Evolutionary conservation across 2,329 filamentous ascomycete species (phyloP), one percentile per base, ranked within the genome.

Genomic region (Penicillium crustosum): DNA sequence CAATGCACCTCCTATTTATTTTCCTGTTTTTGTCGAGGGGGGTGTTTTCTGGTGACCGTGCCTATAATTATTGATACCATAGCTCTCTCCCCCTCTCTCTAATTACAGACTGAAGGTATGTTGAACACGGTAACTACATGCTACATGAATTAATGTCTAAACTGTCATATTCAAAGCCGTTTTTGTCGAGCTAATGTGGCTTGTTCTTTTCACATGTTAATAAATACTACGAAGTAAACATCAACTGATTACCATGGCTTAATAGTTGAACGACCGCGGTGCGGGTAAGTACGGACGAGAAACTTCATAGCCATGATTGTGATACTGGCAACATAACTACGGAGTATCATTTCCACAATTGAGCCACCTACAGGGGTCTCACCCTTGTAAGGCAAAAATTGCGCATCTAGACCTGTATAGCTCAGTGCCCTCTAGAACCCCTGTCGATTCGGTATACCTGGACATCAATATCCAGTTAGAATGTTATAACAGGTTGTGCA

Each of bases 271-370:
- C 19, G 15, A 8, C 49, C 15, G 15, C 6, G 4, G 25, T 6
- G 27, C 43, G 15, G 33, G 41, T 23, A 38, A 9, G 12, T 13
- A 41, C 42, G n/a, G 39, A 45, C 23, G 33, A 13, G 23, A 19
- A 23, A 17, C 19, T 31, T 52, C 8, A 6, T 43, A 44, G 21
- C 19, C n/a, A 21, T 23, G 15, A 42, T 50, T 42, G 35, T 55
- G 39, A 44, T 12, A 43, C n/a, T 41, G 52, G 23, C 36, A 27
- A 23, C 35, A 31, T 33, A 47, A 44, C 47, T 48, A n/a, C n/a
- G n/a, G n/a, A n/a, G n/a, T n/a, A 38, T 54, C 42, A 56, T 60
- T 59, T 55, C 48, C 29, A 55, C n/a, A 12, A 27, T 35, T 57
- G 39, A 57, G 47, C 52, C 38, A 61, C 43, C 25, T 31, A 53